A percentile compares a stretch with the other conserved stretches of the same genome.
Evolutionary conservation across 805 yeast genomes (phyloP).

Genomic region (Metschnikowia gelsemii): DNA sequence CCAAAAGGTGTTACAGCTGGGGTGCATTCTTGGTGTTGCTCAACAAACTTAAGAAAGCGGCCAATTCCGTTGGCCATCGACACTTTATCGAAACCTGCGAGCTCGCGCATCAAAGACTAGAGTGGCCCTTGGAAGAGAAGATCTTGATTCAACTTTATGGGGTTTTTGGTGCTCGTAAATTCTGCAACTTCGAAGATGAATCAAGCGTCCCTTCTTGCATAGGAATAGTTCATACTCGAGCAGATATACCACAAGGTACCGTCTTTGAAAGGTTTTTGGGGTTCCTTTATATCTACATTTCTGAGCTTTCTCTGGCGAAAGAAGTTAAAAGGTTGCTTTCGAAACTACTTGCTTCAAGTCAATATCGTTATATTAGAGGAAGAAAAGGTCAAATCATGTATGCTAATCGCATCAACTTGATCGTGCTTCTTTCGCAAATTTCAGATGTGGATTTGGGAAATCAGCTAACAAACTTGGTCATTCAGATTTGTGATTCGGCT

Average conservation of each 20-base stretch:
- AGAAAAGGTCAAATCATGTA: slow-evolving; percentile 32
- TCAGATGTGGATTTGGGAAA: slow-evolving; percentile 34
- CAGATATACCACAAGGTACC: slow-evolving; percentile 27
- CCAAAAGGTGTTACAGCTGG: slow-evolving; percentile 25
- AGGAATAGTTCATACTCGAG: slow-evolving; percentile 24
- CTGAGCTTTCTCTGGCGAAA: slow-evolving; percentile 26
- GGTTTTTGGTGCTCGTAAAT: slow-evolving; percentile 31
- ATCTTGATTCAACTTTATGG: slow-evolving; percentile 31
- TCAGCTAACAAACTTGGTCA: slow-evolving; percentile 29
- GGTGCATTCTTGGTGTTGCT: slow-evolving; percentile 25
- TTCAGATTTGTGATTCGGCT: slow-evolving; percentile 23
- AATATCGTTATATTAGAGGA: slow-evolving; percentile 30
- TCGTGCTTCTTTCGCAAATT: slow-evolving; percentile 33
- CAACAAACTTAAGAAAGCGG: slow-evolving; percentile 15
- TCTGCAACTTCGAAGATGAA: slow-evolving; percentile 40
- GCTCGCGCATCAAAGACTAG: slow-evolving; percentile 24
- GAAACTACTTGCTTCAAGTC: slow-evolving; percentile 40
- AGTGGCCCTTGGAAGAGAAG: slow-evolving; percentile 37
- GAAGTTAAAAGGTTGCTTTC: slow-evolving; percentile 32
- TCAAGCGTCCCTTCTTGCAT: slow-evolving; percentile 23
- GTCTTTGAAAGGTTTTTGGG: slow-evolving; percentile 40
- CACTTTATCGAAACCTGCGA: slow-evolving; percentile 31
- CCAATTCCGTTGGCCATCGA: slow-evolving; percentile 23
- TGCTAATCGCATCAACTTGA: slow-evolving; percentile 38
- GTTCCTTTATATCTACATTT: slow-evolving; percentile 34